A percentile compares a stretch with the other conserved stretches of the same genome.
These are phyloP conservation scores for Stachybotrys elegans DNA, from an alignment of 2,329 filamentous ascomycete genomes.

Conservation along the genomic window DNA sequence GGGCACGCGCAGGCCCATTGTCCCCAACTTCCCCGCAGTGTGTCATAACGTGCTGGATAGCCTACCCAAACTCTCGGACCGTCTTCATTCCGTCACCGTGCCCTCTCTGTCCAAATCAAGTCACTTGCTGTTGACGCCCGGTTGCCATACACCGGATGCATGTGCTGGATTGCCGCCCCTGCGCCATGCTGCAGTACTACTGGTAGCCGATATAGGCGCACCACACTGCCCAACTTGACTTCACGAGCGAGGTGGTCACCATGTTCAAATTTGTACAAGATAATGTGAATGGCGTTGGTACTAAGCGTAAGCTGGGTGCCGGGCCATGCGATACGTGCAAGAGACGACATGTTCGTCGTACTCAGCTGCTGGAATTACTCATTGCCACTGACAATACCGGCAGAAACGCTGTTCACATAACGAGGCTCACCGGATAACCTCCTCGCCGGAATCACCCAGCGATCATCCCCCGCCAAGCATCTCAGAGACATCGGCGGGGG, in stretches of 20 bases:
- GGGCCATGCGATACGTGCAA: slow-evolving; percentile 9
- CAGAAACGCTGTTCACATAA: slow-evolving; percentile 7
- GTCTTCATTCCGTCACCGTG: slow-evolving; percentile 1
- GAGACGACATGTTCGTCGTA: slow-evolving; percentile 11
- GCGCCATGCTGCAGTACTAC: slow-evolving; percentile 4
- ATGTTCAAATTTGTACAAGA: slow-evolving; percentile 21
- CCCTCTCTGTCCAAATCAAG: slow-evolving; percentile 2
- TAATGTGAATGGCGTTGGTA: slow-evolving; percentile 20
- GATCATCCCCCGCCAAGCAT: slow-evolving; percentile 5
- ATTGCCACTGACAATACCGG: slow-evolving; percentile 1
- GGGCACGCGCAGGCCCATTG: slow-evolving; percentile 3
- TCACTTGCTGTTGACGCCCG: slow-evolving; percentile 2
- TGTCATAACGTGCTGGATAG: slow-evolving; percentile 5
- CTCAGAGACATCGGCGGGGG: slow-evolving; percentile 3
- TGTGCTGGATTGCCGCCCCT: slow-evolving; percentile 2
- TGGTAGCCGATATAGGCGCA: slow-evolving; percentile 3
- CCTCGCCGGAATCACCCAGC: slow-evolving; percentile 4
- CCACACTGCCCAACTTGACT: slow-evolving; percentile 1
- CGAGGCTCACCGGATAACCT: slow-evolving; percentile 2
- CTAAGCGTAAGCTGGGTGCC: slow-evolving; percentile 11
- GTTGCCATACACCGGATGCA: slow-evolving; percentile 3
- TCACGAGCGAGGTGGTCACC: neutral
- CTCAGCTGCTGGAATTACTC: neutral
- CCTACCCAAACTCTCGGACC: slow-evolving; percentile 2
- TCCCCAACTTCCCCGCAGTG: slow-evolving; percentile 8